Conservation (phyloP, 2,329 filamentous ascomycete species). For the Penicillium sp. region DNA sequence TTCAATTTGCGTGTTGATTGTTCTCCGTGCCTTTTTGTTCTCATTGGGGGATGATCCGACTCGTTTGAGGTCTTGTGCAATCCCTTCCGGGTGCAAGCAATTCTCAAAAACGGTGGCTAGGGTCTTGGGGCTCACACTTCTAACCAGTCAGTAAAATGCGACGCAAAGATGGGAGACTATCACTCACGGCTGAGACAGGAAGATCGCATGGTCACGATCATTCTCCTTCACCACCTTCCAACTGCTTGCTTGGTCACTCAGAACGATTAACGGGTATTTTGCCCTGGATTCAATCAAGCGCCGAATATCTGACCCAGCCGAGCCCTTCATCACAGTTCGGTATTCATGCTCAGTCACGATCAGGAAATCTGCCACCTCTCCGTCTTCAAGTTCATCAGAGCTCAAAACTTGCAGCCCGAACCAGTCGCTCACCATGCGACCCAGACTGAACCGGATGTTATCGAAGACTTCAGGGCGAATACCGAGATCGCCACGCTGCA, state of each 20-base stretch:
- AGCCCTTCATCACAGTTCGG: slow-evolving; percentile 2
- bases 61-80: not conserved
- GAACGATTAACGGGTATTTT: slow-evolving; percentile 18
- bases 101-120: slow-evolving; percentile 17
- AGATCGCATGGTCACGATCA: slow-evolving; percentile 17
- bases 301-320: slow-evolving; percentile 7
- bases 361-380: slow-evolving; percentile 12
- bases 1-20: not conserved
- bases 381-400: slow-evolving; percentile 6
- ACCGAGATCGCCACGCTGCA: slow-evolving; percentile 8
- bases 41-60: not conserved
- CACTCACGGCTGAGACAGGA: slow-evolving; percentile 24
- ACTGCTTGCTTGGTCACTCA: slow-evolving; percentile 15
- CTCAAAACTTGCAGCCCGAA: slow-evolving; percentile 18
- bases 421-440: slow-evolving; percentile 19
- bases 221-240: slow-evolving; percentile 16
- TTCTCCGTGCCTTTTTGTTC: not conserved
- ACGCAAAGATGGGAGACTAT: too few species aligned
- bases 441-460: slow-evolving; percentile 12
- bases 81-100: slow-evolving; percentile 9
- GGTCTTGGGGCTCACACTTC: slow-evolving; percentile 23
- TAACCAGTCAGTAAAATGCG: not conserved
- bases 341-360: slow-evolving; percentile 24
- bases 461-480: slow-evolving; percentile 13
- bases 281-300: slow-evolving; percentile 8